Base-by-base conservation (phyloP, 495 filamentous ascomycete genomes). In the Podospora comata region DNA sequence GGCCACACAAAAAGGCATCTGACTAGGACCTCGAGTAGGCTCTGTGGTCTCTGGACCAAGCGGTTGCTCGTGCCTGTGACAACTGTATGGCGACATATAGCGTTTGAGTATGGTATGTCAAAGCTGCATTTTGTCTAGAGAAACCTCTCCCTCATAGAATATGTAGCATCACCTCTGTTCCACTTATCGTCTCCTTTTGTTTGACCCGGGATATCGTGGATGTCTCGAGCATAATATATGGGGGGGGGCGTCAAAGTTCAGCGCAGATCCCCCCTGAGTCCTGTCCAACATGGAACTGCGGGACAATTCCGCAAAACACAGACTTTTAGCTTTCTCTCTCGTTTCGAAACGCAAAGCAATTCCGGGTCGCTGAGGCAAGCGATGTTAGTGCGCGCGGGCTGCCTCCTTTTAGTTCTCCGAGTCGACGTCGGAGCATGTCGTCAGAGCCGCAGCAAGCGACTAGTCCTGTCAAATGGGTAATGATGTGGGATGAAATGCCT, bases 1-100 rank as follows among this genome's bases (percentile, higher is more conserved):
- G 71, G 66, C 65, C 34, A 20, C 64, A 62, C 62, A 48, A 5
- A 5, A 57, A 30, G 1, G 13, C 20, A 27, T 23, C 6, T 28
- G 19, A 64, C 39, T 48, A 48, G 39, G 13, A 48, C 15, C 7
- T 16, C 39, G 9, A 13, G 6, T 48, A 11, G 15, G 7, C 39
- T 13, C 2, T 48, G 39, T 13, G 5, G 2, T 48, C 2, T 48
- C 5, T 48, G 9, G 7, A 48, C 2, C 39, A 48, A 48, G 13
- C 13, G 5, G 39, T 16, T 48, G 9, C 39, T 16, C 2, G 39
- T 18, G 39, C 39, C 3, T 48, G 39, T 2, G 9, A 3, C 39
- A 48, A 16, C 13, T 13, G 0, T 11, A 48, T 48, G 39, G 2
- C 39, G 39, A 16, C 7, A 9, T 6, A 48, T 13, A 16, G 39